Percentiles rank a stretch among this genome's conserved stretches.
Evolutionary conservation across 2,329 filamentous ascomycete genomes (phyloP).

Genomic region (Colletotrichum filicis): DNA sequence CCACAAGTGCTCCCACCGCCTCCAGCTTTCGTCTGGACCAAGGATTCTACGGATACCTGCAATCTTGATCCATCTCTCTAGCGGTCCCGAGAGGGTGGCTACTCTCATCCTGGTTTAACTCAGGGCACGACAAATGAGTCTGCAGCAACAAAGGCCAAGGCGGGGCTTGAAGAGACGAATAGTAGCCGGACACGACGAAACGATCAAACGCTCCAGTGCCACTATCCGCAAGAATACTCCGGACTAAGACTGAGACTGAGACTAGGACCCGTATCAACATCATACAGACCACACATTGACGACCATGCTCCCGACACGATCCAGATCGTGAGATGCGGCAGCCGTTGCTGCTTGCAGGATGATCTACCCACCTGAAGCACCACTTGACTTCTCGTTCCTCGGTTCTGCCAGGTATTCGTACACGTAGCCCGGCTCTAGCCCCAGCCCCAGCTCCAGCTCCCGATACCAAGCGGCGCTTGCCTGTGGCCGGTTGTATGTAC

Average conservation of each 20-base stretch:
- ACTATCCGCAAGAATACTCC: not conserved
- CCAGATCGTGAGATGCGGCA: not conserved
- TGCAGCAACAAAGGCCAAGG: not conserved
- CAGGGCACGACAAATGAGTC: not conserved
- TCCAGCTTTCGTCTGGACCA: not conserved
- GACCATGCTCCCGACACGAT: not conserved
- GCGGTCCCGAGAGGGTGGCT: not conserved
- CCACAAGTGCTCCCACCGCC: not conserved
- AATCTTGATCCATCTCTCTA: not conserved
- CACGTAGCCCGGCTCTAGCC: not conserved
- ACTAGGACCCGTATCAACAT: no score
- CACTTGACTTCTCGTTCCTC: not conserved
- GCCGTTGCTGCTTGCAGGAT: not conserved
- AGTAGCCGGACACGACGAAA: slow-evolving; percentile 16
- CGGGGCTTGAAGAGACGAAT: not conserved
- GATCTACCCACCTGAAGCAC: not conserved
- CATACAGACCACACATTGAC: no score
- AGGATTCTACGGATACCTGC: no score
- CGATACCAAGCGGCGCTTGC: not conserved
- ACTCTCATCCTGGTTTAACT: not conserved
- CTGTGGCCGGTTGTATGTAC: not conserved
- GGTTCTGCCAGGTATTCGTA: not conserved
- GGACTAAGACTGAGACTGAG: no score
- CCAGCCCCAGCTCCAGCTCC: not conserved
- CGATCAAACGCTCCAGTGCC: not conserved